These are phyloP conservation scores for Mycena citricolor DNA, from an alignment of 1,284 basidiomycete genomes.

Conservation along the genomic window DNA sequence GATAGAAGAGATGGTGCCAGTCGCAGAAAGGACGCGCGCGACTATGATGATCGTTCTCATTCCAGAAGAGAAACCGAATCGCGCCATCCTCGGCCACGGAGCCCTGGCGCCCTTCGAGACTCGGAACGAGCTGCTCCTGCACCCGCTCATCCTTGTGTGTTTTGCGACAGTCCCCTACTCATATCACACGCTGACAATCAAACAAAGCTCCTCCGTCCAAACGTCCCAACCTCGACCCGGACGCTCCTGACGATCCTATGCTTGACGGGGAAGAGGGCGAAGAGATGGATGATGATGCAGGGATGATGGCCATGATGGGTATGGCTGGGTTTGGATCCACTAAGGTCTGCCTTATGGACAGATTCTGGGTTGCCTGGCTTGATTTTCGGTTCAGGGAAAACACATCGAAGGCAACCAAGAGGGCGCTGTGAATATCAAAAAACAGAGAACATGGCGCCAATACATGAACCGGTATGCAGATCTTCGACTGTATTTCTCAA, in stretches of 20 bases:
- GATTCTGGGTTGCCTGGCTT: not conserved
- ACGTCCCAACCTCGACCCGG: slow-evolving; percentile 38
- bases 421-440: slow-evolving; percentile 76
- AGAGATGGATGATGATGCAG: slow-evolving; percentile 72
- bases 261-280: slow-evolving; percentile 70
- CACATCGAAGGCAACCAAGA: slow-evolving; percentile 81
- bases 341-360: slow-evolving; percentile 45
- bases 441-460: slow-evolving; percentile 92
- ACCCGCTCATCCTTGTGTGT: slow-evolving; percentile 7
- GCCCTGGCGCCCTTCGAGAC: slow-evolving; percentile 25
- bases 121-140: slow-evolving; percentile 16
- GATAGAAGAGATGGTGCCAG: slow-evolving; percentile 30
- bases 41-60: slow-evolving; percentile 35
- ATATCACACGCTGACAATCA: slow-evolving; percentile 6
- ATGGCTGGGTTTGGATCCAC: slow-evolving; percentile 86
- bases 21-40: slow-evolving; percentile 35
- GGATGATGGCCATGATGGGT: slow-evolving; percentile 92
- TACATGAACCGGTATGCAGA: slow-evolving; percentile 83
- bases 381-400: slow-evolving; percentile 56
- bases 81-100: slow-evolving; percentile 19
- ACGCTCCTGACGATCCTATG: slow-evolving; percentile 35
- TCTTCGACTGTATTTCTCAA: slow-evolving; percentile 1
- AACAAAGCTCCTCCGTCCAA: slow-evolving; percentile 13
- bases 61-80: slow-evolving; percentile 39
- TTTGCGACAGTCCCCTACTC: no score